These are phyloP conservation scores for Anisodus acutangulus DNA, from an alignment of 257 asterid genomes.

Conservation along the genomic window DNA sequence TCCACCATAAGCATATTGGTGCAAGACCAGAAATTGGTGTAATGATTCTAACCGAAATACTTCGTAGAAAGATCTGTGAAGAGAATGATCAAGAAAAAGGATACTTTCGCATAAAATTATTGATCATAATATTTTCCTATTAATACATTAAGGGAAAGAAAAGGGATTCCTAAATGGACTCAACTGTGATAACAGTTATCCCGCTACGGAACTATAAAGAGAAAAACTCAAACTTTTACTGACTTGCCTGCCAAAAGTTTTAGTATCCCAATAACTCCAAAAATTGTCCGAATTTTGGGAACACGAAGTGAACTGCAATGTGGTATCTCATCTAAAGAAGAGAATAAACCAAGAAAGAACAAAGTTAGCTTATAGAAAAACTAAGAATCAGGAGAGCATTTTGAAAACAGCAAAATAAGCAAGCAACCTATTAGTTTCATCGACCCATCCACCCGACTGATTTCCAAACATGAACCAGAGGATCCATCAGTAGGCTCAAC, in stretches of 20 bases:
- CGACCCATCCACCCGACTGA: conserved; percentile 73
- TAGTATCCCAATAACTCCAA: conserved; percentile 80
- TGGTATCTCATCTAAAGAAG: conserved; percentile 65
- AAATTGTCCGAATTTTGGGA: conserved; percentile 71
- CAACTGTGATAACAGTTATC: neutral
- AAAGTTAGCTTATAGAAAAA: conserved; percentile 22
- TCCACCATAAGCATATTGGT: neutral
- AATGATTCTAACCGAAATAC: neutral
- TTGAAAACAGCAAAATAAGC: conserved; percentile 4
- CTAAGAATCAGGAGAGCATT: conserved; percentile 6
- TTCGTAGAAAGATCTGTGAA: neutral
- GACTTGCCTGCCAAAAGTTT: conserved; percentile 80
- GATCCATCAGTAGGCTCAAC: conserved; percentile 91
- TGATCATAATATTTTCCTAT: neutral
- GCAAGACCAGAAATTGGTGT: conserved; percentile 20
- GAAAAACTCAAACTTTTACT: neutral
- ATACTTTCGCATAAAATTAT: neutral
- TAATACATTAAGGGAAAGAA: neutral
- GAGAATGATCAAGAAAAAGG: conserved; percentile 18
- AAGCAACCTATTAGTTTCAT: conserved; percentile 58
- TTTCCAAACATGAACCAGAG: conserved; percentile 61
- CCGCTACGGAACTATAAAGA: neutral
- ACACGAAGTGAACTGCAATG: conserved; percentile 61
- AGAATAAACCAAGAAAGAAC: conserved; percentile 25
- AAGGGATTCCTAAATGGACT: conserved; percentile 7